These are phyloP conservation scores for Coemansia sp. DNA, from an alignment of 192 early-diverging fungal genomes.

Conservation along the genomic window DNA sequence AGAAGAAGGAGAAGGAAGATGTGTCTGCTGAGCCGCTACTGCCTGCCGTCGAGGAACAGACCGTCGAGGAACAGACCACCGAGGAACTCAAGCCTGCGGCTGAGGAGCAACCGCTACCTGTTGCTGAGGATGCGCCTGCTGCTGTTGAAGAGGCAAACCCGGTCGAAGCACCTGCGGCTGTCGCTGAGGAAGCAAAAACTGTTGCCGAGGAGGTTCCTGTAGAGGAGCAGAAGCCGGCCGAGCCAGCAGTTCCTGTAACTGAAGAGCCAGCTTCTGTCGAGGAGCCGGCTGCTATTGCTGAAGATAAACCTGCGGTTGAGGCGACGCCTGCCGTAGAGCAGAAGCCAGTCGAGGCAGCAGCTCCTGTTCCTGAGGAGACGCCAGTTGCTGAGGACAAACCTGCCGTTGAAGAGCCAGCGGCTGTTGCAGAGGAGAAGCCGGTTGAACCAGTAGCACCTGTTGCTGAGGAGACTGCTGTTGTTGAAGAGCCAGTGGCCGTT, in stretches of 20 bases:
- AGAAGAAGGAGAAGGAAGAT: too few relatives aligned
- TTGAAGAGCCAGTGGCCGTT: neutral
- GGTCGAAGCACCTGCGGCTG: constrained; percentile 10
- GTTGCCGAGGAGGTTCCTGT: constrained; percentile 14
- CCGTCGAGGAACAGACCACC: neutral
- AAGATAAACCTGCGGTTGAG: neutral
- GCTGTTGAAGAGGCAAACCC: neutral
- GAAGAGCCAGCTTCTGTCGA: neutral
- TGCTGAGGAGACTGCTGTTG: neutral
- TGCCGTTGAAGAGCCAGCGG: neutral
- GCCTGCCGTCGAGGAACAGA: constrained; percentile 1
- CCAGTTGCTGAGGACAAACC: constrained; percentile 10
- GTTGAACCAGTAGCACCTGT: neutral
- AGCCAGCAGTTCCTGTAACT: neutral
- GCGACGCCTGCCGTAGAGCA: constrained; percentile 1
- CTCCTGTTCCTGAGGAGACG: neutral
- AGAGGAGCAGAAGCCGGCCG: constrained; percentile 3
- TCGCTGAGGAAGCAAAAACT: neutral
- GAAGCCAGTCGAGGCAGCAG: neutral
- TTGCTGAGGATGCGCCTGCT: constrained; percentile 4
- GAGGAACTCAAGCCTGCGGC: neutral
- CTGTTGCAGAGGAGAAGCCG: neutral
- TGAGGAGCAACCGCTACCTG: neutral
- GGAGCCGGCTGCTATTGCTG: constrained; percentile 5
- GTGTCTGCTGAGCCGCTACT: neutral